These are phyloP conservation scores for Chaetothyriales sp. DNA, from an alignment of 2,329 filamentous ascomycete genomes.

Conservation along the genomic window DNA sequence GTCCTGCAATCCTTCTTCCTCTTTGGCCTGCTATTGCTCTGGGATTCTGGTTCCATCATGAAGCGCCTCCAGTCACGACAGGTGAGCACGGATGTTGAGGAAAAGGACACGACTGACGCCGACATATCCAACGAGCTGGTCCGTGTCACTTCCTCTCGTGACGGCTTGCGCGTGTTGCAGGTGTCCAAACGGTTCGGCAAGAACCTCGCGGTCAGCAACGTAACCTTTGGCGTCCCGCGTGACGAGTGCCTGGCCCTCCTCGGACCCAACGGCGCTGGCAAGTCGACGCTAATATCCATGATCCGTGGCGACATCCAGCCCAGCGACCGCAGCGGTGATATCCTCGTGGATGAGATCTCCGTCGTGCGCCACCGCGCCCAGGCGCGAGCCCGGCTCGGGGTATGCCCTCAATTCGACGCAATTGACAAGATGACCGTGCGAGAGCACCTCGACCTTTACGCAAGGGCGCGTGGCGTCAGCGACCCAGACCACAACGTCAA, in stretches of 20 bases:
- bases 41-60: slow-evolving; percentile 58
- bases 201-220: slow-evolving; percentile 70
- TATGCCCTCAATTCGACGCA: slow-evolving; percentile 78
- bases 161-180: slow-evolving; percentile 65
- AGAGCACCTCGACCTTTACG: slow-evolving; percentile 81
- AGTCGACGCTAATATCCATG: slow-evolving; percentile 75
- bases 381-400: slow-evolving; percentile 66
- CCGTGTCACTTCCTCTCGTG: slow-evolving; percentile 44
- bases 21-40: slow-evolving; percentile 60
- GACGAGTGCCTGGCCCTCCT: slow-evolving; percentile 80
- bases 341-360: slow-evolving; percentile 64
- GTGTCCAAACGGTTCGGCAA: slow-evolving; percentile 65
- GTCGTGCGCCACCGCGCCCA: slow-evolving; percentile 56
- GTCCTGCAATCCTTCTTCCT: slow-evolving; percentile 56
- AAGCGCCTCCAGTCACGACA: slow-evolving; percentile 35
- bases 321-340: slow-evolving; percentile 53
- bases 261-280: slow-evolving; percentile 82
- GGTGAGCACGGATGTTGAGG: slow-evolving; percentile 28
- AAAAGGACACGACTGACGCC: slow-evolving; percentile 28
- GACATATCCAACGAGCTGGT: slow-evolving; percentile 51
- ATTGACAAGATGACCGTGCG: slow-evolving; percentile 81
- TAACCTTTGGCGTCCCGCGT: slow-evolving; percentile 64
- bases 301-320: slow-evolving; percentile 80
- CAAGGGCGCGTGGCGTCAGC: slow-evolving; percentile 61
- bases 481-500: slow-evolving; percentile 63